Percentiles rank a stretch among this genome's conserved stretches.
Evolutionary conservation across 2,329 filamentous ascomycete species (phyloP).

Genomic region (Neofusicoccum sp.): DNA sequence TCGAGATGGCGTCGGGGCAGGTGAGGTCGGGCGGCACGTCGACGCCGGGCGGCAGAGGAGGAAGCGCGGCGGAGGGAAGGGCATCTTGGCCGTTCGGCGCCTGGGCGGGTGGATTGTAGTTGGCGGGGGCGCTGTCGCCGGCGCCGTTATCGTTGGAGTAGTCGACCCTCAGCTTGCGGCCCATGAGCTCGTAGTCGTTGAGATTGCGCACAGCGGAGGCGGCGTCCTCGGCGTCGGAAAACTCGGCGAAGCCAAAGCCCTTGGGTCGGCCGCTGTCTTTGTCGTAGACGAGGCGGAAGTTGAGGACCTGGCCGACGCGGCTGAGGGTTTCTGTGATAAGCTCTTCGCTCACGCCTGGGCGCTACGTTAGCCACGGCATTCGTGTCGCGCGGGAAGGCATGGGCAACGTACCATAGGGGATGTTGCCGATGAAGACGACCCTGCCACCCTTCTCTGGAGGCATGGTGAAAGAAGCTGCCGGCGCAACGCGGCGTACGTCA

Average conservation of each 20-base stretch:
- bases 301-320: conserved; percentile 84
- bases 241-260: conserved; percentile 96
- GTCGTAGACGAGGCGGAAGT: conserved; percentile 93
- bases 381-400: not conserved
- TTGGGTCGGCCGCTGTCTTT: conserved; percentile 93
- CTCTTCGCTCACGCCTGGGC: conserved; percentile 85
- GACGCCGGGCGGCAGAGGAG: conserved; percentile 80
- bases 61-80: conserved; percentile 57
- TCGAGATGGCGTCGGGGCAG: conserved; percentile 88
- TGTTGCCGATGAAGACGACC: conserved; percentile 84
- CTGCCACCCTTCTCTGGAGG: conserved; percentile 74
- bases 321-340: conserved; percentile 94
- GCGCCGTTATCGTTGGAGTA: conserved; percentile 87
- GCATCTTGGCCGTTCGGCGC: conserved; percentile 47
- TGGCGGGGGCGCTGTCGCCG: conserved; percentile 46
- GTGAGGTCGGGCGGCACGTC: conserved; percentile 82
- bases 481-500: not conserved
- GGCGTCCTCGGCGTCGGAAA: conserved; percentile 87
- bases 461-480: conserved; percentile 39
- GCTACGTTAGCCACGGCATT: conserved; percentile 21
- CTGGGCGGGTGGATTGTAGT: conserved; percentile 42
- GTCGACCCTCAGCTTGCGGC: conserved; percentile 89
- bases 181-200: conserved; percentile 95
- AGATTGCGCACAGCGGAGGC: conserved; percentile 93
- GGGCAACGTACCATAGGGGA: conserved; percentile 68